phyloP scores from a whole-genome alignment of 305 asterid species.

The Fraxinus velutina region DNA sequence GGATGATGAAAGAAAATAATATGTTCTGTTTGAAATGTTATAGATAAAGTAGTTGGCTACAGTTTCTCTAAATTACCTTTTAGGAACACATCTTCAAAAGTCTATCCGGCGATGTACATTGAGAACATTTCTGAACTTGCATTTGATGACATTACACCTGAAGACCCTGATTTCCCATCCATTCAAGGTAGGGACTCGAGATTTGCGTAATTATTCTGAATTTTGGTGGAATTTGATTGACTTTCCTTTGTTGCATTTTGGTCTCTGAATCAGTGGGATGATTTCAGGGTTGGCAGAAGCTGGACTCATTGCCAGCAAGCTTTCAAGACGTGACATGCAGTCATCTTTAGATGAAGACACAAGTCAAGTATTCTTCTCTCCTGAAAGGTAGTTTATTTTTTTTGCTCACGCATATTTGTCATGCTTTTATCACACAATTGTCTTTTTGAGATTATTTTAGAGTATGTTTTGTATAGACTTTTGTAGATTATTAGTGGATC shows the following conservation, averaged over 20 bases:
- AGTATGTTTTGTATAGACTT: not conserved
- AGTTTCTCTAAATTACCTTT: conserved; percentile 26
- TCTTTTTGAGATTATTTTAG: not conserved
- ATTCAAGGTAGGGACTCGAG: conserved; percentile 64
- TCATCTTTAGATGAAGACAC: conserved; percentile 57
- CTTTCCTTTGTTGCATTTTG: conserved; percentile 13
- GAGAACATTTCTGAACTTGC: conserved; percentile 90
- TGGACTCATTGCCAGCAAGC: conserved; percentile 95
- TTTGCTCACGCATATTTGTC: not conserved
- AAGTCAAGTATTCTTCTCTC: conserved; percentile 63
- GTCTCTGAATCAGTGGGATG: conserved; percentile 34
- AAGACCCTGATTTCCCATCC: conserved; percentile 87
- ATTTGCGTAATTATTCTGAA: conserved; percentile 12
- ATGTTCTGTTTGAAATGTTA: conserved; percentile 4
- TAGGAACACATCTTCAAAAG: conserved; percentile 78
- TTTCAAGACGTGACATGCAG: conserved; percentile 81
- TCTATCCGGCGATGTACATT: conserved; percentile 95
- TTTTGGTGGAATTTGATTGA: conserved; percentile 16
- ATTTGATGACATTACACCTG: conserved; percentile 83
- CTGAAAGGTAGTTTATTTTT: conserved; percentile 56
- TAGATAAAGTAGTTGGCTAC: conserved; percentile 19
- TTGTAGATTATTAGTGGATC: not conserved
- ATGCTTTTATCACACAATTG: conserved; percentile 21
- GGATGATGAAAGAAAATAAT: conserved; percentile 17
- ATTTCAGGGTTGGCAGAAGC: conserved; percentile 95